Evolutionary conservation across 2,329 filamentous ascomycete genomes (phyloP).

Genomic region (Claviceps quebecensis): DNA sequence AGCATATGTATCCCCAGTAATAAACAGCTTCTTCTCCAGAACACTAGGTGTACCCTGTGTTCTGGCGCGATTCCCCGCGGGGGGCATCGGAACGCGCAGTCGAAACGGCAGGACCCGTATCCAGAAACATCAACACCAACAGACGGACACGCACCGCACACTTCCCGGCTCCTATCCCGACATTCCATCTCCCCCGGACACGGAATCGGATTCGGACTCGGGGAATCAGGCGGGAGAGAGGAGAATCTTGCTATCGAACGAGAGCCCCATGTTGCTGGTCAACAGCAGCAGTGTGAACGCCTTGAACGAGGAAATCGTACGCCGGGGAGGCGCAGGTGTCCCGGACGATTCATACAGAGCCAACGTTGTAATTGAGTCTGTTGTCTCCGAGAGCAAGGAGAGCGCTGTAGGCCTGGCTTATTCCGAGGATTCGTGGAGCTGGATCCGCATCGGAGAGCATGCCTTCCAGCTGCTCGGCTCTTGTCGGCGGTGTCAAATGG

Average conservation of each 20-base stretch:
- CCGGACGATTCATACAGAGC: slow-evolving; percentile 69
- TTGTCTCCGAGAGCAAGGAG: slow-evolving; percentile 17
- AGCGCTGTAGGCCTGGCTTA: slow-evolving; percentile 43
- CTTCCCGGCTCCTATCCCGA: slow-evolving; percentile 41
- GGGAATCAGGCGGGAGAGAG: slow-evolving; percentile 22
- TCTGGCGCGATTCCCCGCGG: slow-evolving; percentile 69
- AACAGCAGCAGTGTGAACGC: slow-evolving; percentile 65
- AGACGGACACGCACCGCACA: slow-evolving; percentile 8
- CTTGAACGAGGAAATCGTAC: slow-evolving; percentile 59
- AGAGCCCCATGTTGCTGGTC: slow-evolving; percentile 81
- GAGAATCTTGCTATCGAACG: slow-evolving; percentile 74
- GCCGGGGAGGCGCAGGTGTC: slow-evolving; percentile 48
- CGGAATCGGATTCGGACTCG: slow-evolving; percentile 37
- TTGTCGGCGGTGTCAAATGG: slow-evolving; percentile 88
- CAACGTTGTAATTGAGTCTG: slow-evolving; percentile 56
- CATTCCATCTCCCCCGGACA: slow-evolving; percentile 40
- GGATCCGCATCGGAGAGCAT: slow-evolving; percentile 49
- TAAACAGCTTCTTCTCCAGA: slow-evolving; percentile 66
- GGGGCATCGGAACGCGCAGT: slow-evolving; percentile 41
- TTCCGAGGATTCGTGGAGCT: slow-evolving; percentile 66
- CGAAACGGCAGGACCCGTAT: slow-evolving; percentile 62
- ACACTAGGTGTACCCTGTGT: slow-evolving; percentile 67
- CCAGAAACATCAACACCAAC: slow-evolving; percentile 40
- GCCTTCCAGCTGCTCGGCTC: slow-evolving; percentile 62
- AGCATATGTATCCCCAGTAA: slow-evolving; percentile 49